Evolutionary conservation across 1,284 basidiomycete species (phyloP), one percentile per base, ranked within the genome.

Genomic region (Pyrrhoderma noxium): DNA sequence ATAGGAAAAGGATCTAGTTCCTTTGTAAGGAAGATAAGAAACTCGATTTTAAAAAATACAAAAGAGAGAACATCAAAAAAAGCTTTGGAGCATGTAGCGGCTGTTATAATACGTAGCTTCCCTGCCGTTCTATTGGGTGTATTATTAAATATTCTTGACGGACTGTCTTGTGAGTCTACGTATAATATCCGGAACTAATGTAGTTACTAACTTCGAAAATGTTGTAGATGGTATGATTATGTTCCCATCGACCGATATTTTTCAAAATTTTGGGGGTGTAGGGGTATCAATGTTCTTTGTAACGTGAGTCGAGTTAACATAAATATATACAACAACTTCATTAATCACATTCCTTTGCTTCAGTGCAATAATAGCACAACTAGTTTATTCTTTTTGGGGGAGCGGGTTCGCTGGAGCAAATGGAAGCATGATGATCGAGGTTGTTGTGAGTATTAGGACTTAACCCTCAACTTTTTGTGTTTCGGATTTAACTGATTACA

Each of bases 341-440:
- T 5, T 31, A 45, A 35, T 34, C 47, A 5, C 42, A 35, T 42
- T 18, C 23, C 31, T 67, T 64, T 19, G 61, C 68, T 11, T 53
- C 51, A 79, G 76, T 1, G 81, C 82, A 48, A 73, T 95, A 52
- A 67, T 96, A 34, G 74, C 91, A 0, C 95, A 99, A 65, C 69
- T 97, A 16, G 78, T 88, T 1, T 98, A 91, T 66, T 87, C 89
- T 0, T 70, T 82, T 11, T 93, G 93, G 1, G 93, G 90, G 1
- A 93, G 89, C 58, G 88, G 87, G 37, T 98, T 98, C 67, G 76
- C 76, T 9, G 86, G 88, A 43, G 91, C 85, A 0, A 98, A 96
- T 68, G 93, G 93, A 8, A 94, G 89, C 50, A 97, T 98, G 93
- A 96, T 97, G 93, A 98, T 98, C 57, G 94, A 98, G 67, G 91